phyloP scores from a whole-genome alignment of 495 filamentous ascomycete species.

The Talaromyces wortmannii region DNA sequence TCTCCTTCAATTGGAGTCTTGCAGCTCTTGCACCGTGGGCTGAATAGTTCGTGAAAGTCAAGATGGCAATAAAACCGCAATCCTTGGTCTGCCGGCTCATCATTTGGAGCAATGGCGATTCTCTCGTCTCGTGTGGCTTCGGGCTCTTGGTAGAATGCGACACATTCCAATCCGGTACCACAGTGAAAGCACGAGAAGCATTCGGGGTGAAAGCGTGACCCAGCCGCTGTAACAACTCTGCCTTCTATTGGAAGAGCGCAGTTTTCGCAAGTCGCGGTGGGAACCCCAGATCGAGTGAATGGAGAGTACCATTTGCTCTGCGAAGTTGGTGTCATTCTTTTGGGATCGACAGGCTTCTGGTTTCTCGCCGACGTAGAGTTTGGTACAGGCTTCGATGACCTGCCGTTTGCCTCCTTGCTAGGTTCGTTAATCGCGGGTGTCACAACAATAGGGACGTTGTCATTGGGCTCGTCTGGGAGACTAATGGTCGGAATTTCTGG shows the following conservation, averaged over 20 bases:
- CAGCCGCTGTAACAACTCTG: constrained; percentile 77
- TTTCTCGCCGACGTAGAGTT: not conserved
- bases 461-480: constrained; percentile 37
- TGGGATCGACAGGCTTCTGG: constrained; percentile 6
- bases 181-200: constrained; percentile 92
- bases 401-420: not conserved
- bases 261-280: constrained; percentile 74
- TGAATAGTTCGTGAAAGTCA: constrained; percentile 93
- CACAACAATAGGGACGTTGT: constrained; percentile 3
- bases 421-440: not conserved
- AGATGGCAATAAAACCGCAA: constrained; percentile 94
- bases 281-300: constrained; percentile 47
- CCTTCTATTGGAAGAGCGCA: constrained; percentile 82
- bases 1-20: constrained; percentile 98
- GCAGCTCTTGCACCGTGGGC: constrained; percentile 90
- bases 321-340: constrained; percentile 16
- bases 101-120: constrained; percentile 48
- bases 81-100: constrained; percentile 50
- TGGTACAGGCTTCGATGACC: not conserved
- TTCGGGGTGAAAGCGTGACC: constrained; percentile 81
- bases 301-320: constrained; percentile 30
- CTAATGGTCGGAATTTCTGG: constrained; percentile 54
- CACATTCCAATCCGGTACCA: constrained; percentile 79
- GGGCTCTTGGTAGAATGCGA: constrained; percentile 94
- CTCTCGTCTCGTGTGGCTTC: constrained; percentile 60